Evolutionary conservation across 2,329 filamentous ascomycete species (phyloP).

Genomic region (Fusarium chuoi): DNA sequence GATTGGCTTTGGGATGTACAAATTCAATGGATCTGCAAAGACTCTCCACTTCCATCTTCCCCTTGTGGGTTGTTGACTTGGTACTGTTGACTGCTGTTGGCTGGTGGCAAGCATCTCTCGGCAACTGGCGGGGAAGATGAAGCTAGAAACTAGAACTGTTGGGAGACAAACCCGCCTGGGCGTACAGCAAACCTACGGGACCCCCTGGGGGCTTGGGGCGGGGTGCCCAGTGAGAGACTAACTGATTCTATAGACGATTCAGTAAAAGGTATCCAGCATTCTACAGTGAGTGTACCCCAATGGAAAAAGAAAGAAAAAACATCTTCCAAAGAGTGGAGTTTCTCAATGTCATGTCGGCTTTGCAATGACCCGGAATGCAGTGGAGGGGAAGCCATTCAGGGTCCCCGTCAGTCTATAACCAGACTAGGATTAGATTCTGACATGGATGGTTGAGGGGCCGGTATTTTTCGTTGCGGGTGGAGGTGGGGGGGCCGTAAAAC

Average conservation of each 20-base stretch:
- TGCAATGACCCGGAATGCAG: slow-evolving; percentile 21
- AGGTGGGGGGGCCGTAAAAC: slow-evolving; percentile 22
- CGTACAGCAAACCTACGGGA: slow-evolving; percentile 24
- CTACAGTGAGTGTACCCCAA: slow-evolving; percentile 36
- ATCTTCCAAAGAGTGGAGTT: background rate
- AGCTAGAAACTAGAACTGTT: slow-evolving; percentile 46
- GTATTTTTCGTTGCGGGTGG: slow-evolving; percentile 10
- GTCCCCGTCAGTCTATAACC: slow-evolving; percentile 16
- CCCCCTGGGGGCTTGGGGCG: slow-evolving; percentile 12
- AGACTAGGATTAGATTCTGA: background rate
- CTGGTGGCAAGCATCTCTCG: slow-evolving; percentile 41
- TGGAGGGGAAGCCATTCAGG: slow-evolving; percentile 29
- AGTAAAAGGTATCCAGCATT: background rate
- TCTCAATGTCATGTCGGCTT: slow-evolving; percentile 10
- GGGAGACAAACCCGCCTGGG: slow-evolving; percentile 39
- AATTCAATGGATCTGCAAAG: slow-evolving; percentile 34
- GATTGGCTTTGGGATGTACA: slow-evolving; percentile 24
- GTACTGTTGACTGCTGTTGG: slow-evolving; percentile 37
- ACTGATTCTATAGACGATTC: background rate
- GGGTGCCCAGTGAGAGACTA: slow-evolving; percentile 5
- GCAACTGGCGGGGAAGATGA: slow-evolving; percentile 39
- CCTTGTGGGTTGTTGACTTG: slow-evolving; percentile 37
- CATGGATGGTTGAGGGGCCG: slow-evolving; percentile 34
- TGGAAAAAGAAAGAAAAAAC: slow-evolving; percentile 39
- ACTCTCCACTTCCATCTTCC: slow-evolving; percentile 31